Evolutionary conservation across 164 flowering plant species (phyloP).

Genomic region (Magnolia sinica): DNA sequence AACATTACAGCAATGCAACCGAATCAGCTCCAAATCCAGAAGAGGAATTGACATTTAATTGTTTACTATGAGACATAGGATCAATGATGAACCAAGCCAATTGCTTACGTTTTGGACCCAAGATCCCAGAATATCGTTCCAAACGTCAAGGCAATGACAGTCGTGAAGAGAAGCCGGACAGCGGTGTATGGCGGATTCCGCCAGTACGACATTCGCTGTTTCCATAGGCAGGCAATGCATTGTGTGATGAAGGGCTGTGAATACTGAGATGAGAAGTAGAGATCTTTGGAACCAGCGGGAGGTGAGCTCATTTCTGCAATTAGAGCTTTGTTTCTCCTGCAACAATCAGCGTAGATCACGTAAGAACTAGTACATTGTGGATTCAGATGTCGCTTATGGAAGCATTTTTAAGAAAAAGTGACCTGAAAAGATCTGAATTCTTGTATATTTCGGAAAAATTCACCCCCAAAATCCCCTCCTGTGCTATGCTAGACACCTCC

Average conservation of each 20-base stretch:
- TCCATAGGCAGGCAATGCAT: constrained; percentile 56
- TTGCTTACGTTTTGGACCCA: constrained; percentile 32
- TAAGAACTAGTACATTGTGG: neutral
- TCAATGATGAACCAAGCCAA: neutral
- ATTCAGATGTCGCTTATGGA: neutral
- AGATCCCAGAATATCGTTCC: constrained; percentile 51
- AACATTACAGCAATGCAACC: neutral
- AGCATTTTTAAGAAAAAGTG: constrained; percentile 1
- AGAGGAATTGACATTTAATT: neutral
- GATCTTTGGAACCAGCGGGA: constrained; percentile 39
- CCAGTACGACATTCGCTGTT: constrained; percentile 51
- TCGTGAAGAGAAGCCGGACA: constrained; percentile 46
- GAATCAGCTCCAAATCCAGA: neutral
- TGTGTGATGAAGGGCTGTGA: constrained; percentile 44
- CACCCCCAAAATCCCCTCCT: constrained; percentile 30
- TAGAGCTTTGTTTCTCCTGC: constrained; percentile 53
- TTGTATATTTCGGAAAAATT: constrained; percentile 31
- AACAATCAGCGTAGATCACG: neutral
- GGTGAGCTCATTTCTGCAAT: constrained; percentile 41
- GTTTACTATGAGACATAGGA: too few relatives aligned
- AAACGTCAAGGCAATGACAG: constrained; percentile 41
- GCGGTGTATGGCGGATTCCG: constrained; percentile 53
- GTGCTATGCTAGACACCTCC: constrained; percentile 37
- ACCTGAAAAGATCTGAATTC: constrained; percentile 35
- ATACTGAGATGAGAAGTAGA: constrained; percentile 39